Conservation (phyloP, 208 protist genomes). For the Crithidia thermophila region DNA sequence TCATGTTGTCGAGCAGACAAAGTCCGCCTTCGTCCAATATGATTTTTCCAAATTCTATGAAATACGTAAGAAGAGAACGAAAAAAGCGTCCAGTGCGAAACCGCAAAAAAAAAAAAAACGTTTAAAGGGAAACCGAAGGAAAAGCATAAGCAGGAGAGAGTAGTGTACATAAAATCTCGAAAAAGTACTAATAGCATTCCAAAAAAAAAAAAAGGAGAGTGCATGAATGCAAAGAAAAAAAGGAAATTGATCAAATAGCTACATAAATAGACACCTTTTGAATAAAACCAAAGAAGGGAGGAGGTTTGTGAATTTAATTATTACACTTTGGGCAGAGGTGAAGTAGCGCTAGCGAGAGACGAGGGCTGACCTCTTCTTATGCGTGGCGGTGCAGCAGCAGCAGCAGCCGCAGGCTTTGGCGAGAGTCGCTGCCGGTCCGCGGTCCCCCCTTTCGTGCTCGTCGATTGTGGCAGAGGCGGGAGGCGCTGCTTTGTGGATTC, state of each 20-base stretch:
- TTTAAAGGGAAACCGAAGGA: constrained; percentile 36
- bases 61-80: background rate
- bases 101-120: constrained; percentile 1
- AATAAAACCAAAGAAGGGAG: too few relatives aligned
- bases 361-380: too few relatives aligned
- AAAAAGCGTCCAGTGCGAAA: background rate
- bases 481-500: too few relatives aligned
- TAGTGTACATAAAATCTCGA: background rate
- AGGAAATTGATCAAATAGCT: too few relatives aligned
- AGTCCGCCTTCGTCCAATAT: too few relatives aligned
- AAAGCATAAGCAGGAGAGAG: constrained; percentile 1
- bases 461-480: background rate
- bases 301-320: too few relatives aligned
- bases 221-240: too few relatives aligned
- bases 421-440: background rate
- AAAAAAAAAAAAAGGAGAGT: constrained; percentile 15
- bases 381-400: background rate
- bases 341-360: too few relatives aligned
- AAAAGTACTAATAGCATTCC: background rate
- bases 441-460: background rate
- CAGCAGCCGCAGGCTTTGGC: background rate
- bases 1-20: too few relatives aligned
- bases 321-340: too few relatives aligned
- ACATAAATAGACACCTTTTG: too few relatives aligned
- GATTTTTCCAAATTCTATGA: too few relatives aligned